Evolutionary conservation across 2,329 filamentous ascomycete genomes (phyloP).

Genomic region (Apiospora rasikravindrae): DNA sequence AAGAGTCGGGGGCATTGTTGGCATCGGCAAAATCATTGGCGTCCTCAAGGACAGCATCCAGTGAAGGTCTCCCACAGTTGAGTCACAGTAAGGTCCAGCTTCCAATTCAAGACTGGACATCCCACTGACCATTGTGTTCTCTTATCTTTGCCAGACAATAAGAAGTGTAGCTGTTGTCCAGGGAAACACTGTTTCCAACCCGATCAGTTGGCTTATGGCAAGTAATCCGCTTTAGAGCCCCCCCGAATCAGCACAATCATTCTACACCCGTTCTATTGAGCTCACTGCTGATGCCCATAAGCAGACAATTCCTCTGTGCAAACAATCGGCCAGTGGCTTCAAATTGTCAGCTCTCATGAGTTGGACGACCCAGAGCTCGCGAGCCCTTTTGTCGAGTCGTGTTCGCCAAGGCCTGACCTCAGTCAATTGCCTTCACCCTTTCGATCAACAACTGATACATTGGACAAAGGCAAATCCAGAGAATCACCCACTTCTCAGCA

Average conservation of each 20-base stretch:
- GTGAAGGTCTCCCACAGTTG: neutral
- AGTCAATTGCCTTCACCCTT: neutral
- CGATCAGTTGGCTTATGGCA: neutral
- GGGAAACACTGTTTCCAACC: neutral
- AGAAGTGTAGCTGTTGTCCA: neutral
- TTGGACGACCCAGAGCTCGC: conserved; percentile 19
- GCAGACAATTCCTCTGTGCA: neutral
- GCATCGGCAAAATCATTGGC: neutral
- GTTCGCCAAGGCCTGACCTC: neutral
- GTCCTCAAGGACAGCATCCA: neutral
- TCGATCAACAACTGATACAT: neutral
- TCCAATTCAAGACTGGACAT: neutral
- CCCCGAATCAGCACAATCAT: neutral
- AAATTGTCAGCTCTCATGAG: neutral
- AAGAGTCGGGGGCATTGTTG: neutral
- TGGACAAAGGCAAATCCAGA: neutral
- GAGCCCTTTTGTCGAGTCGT: conserved; percentile 2
- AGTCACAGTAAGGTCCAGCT: neutral
- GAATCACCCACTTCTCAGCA: neutral
- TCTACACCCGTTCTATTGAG: neutral
- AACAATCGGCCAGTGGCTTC: conserved; percentile 4
- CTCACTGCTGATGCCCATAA: neutral
- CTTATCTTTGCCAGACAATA: neutral
- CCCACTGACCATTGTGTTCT: neutral
- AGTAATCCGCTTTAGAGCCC: neutral